These are phyloP conservation scores for Lentinula lateritia DNA, from an alignment of 768 basidiomycete species.

Conservation along the genomic window DNA sequence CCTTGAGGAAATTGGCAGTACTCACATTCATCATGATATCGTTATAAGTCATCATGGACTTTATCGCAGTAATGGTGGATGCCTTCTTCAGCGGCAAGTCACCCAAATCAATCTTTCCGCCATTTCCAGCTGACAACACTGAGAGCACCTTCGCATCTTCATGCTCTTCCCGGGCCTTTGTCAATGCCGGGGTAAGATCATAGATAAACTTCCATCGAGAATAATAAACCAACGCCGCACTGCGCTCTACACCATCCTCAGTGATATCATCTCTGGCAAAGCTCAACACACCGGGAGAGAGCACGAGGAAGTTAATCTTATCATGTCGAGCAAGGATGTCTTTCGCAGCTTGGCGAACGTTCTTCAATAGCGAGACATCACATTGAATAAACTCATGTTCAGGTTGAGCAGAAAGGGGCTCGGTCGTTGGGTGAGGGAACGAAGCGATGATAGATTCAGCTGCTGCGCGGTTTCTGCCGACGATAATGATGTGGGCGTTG, in stretches of 20 bases:
- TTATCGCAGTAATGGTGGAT: constrained; percentile 16
- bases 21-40: constrained; percentile 30
- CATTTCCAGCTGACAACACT: constrained; percentile 17
- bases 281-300: constrained; percentile 20
- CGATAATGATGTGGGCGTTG: constrained; percentile 28
- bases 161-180: constrained; percentile 22
- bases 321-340: constrained; percentile 18
- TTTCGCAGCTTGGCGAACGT: constrained; percentile 19
- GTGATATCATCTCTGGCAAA: constrained; percentile 22
- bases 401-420: background rate
- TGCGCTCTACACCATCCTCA: constrained; percentile 26
- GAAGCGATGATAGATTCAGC: constrained; percentile 23
- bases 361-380: constrained; percentile 25
- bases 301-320: constrained; percentile 17
- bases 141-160: constrained; percentile 30
- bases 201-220: constrained; percentile 28
- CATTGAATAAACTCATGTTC: constrained; percentile 27
- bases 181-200: constrained; percentile 24
- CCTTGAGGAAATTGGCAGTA: background rate
- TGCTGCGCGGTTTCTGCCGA: constrained; percentile 26
- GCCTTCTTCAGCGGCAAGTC: constrained; percentile 26
- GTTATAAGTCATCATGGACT: constrained; percentile 22
- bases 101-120: constrained; percentile 18
- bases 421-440: constrained; percentile 17
- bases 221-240: constrained; percentile 28